Base-by-base conservation (phyloP, 1,284 basidiomycete genomes). In the Cutaneotrichosporon dermatis region DNA sequence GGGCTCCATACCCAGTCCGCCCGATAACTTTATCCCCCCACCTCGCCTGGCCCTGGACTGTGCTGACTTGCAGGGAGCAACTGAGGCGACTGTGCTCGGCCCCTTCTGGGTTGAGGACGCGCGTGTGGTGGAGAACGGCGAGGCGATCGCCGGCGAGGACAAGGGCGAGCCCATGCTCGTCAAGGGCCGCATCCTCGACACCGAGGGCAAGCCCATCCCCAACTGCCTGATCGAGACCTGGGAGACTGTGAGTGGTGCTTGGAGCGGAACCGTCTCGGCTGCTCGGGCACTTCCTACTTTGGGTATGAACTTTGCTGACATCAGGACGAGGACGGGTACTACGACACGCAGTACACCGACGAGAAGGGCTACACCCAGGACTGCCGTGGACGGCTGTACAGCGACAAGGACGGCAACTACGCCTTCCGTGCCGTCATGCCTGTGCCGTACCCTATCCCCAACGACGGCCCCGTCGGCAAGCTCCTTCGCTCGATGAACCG, bases 41-140 rank as follows among this genome's bases (percentile, higher is more conserved):
- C 25, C 25, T 25, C 25, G 25, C 25, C 25, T 25, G 2, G 25
- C 25, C 25, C 25, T 25, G 25, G 25, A 25, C 25, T 25, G 25
- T 6, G 37, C 50, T 51, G 39, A 51, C 39, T 25, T 4, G 35
- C 45, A 83, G 50, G 80, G 83, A 2, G 87, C 85, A 9, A 90
- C 89, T 0, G 87, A 88, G 69, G 84, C 83, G 39, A 89, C 87
- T 36, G 85, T 92, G 4, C 81, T 93, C 35, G 91, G 90, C 8
- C 91, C 90, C 2, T 93, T 92, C 80, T 88, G 84, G 70, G 89
- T 88, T 2, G 86, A 88, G 40, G 90, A 93, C 69, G 85, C 89
- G 25, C 52, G 52, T 13, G 52, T 25, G 13, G 86, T 88, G 51
- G 68, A 79, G 25, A 73, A 79, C 34, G 87, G 87, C 1, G 86